A percentile compares a stretch with the other conserved stretches of the same genome.
Evolutionary conservation across 257 asterid species (phyloP).

Genomic region (Paulownia fortunei): DNA sequence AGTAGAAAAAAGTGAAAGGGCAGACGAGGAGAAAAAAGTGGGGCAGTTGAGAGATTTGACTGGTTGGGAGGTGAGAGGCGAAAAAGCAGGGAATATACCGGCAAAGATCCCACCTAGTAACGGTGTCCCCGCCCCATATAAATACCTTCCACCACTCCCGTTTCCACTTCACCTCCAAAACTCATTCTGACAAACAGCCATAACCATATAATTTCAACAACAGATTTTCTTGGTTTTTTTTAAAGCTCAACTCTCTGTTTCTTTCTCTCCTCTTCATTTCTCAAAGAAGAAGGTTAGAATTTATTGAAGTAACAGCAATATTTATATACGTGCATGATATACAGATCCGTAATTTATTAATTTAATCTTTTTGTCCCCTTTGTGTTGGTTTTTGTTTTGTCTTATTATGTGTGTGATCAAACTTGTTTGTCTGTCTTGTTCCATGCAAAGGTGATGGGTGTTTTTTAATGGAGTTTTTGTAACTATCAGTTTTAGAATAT

Average conservation of each 20-base stretch:
- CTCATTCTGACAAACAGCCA: not conserved
- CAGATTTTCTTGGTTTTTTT: not conserved
- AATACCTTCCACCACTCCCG: not conserved
- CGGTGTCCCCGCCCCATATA: not conserved
- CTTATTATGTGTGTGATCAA: not conserved
- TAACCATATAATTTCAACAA: too few species aligned
- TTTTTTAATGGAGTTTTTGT: not conserved
- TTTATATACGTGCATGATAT: not conserved
- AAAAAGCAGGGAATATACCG: constrained; percentile 36
- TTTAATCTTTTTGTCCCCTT: too few species aligned
- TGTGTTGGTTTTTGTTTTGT: not conserved
- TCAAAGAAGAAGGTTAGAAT: not conserved
- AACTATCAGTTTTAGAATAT: not conserved
- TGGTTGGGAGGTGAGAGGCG: not conserved
- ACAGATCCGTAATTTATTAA: not conserved
- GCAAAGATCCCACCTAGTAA: constrained; percentile 27
- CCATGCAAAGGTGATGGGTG: constrained; percentile 27
- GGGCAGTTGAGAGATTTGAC: not conserved
- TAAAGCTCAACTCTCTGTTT: not conserved
- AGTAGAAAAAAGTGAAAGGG: not conserved
- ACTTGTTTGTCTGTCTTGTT: not conserved
- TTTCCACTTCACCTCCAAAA: not conserved
- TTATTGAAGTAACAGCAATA: not conserved
- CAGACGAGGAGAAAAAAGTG: too few species aligned
- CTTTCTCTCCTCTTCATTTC: not conserved